Evolutionary conservation across 2,329 filamentous ascomycete species (phyloP).

Genomic region (Penicillium janthinellum): DNA sequence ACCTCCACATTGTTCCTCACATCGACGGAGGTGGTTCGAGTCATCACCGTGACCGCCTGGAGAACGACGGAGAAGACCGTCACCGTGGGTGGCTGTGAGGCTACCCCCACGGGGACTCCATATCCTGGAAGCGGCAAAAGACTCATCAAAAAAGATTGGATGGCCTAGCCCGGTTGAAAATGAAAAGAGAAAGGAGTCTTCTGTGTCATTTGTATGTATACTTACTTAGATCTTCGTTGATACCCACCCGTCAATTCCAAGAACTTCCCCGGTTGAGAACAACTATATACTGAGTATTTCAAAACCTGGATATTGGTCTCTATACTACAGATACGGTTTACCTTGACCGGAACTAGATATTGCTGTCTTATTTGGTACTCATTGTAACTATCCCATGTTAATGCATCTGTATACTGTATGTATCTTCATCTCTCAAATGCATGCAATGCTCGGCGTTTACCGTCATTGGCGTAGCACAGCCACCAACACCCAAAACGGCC

Average conservation of each 20-base stretch:
- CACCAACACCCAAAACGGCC: conserved; percentile 15
- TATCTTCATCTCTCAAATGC: too few species aligned
- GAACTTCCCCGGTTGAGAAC: not conserved
- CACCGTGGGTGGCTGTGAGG: conserved; percentile 12
- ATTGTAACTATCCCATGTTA: too few species aligned
- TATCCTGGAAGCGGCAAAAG: not conserved
- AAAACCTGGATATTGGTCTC: too few species aligned
- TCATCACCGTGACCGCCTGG: conserved; percentile 30
- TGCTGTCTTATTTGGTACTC: too few species aligned
- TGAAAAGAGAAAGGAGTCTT: not conserved
- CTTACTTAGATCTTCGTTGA: not conserved
- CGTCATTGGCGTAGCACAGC: not conserved
- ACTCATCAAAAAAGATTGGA: not conserved
- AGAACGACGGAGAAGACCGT: conserved; percentile 27
- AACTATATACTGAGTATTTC: too few species aligned
- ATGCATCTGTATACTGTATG: too few species aligned
- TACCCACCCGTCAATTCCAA: not conserved
- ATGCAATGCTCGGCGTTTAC: not conserved
- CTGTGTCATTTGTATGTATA: not conserved
- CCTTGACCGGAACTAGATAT: too few species aligned
- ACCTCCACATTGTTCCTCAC: not conserved
- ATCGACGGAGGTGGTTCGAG: not conserved
- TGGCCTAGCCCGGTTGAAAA: not conserved
- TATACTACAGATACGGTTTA: too few species aligned
- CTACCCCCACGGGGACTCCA: not conserved